Evolutionary conservation across 805 yeast genomes (phyloP), one percentile per base, ranked within the genome.

Genomic region (Ogataea methanolica): DNA sequence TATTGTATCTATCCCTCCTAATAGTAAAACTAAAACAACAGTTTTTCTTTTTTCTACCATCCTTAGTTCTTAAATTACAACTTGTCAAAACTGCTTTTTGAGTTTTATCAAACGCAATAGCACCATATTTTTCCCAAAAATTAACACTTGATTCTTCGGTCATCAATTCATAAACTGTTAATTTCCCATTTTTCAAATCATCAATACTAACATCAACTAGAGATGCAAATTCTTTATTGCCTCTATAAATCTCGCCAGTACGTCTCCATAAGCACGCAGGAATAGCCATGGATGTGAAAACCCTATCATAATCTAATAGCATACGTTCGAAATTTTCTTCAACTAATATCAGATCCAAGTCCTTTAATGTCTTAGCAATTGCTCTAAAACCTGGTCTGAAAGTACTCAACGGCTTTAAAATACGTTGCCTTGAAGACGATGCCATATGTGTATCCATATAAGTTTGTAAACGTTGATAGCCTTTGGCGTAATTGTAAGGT

Each of bases 221-320:
- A 1, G 91, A 85, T 0, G 97, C 98, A 77, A 92, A 92, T 63
- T 92, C 98, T 62, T 91, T 90, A 66, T 92, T 92, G 0, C 97
- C 98, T 51, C 97, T 69, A 58, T 88, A 92, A 4, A 92, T 92
- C 56, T 92, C 98, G 2, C 98, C 98, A 0, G 98, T 91, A 57
- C 98, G 82, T 62, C 98, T 73, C 97, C 98, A 92, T 29, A 92
- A 73, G 68, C 98, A 92, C 1, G 97, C 97, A 1, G 98, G 98
- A 51, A 92, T 89, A 6, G 97, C 96, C 96, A 92, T 90, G 4
- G 96, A 85, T 0, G 97, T 90, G 69, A 92, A 92, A 4, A 92
- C 97, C 34, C 98, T 75, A 63, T 92, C 98, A 60, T 92, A 90
- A 57, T 92, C 96, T 44, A 92, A 70, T 40, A 92, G 68, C 96